Evolutionary conservation across 306 rosid genomes (phyloP).

Genomic region (Coriaria nepalensis): DNA sequence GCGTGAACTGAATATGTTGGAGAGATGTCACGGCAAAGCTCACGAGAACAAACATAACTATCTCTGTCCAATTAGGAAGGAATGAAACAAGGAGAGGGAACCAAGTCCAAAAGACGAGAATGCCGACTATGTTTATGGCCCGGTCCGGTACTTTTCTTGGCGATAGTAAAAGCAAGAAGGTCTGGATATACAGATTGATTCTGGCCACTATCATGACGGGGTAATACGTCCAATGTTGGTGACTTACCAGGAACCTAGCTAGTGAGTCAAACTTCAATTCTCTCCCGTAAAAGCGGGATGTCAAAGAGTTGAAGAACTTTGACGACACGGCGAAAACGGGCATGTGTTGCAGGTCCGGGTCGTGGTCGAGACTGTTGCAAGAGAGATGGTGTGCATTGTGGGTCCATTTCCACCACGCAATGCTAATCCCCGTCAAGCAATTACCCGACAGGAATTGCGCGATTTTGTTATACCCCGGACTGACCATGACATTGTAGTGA

Average conservation of each 20-base stretch:
- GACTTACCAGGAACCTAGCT: conserved; percentile 22
- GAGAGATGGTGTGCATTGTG: conserved; percentile 33
- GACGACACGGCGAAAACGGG: conserved; percentile 26
- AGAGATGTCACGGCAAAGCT: conserved; percentile 25
- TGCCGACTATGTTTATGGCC: conserved; percentile 19
- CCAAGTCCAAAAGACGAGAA: conserved; percentile 28
- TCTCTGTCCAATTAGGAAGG: conserved; percentile 22
- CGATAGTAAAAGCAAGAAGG: conserved; percentile 19
- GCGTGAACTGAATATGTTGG: conserved; percentile 33
- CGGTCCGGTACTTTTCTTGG: conserved; percentile 13
- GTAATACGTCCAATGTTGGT: conserved; percentile 27
- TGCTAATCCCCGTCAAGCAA: conserved; percentile 28
- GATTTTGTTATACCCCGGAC: conserved; percentile 11
- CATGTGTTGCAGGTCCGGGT: conserved; percentile 31
- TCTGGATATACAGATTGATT: conserved; percentile 23
- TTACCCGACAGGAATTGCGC: conserved; percentile 25
- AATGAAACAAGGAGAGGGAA: conserved; percentile 21
- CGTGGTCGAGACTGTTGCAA: conserved; percentile 27
- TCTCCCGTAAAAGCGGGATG: conserved; percentile 23
- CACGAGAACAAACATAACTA: conserved; percentile 19
- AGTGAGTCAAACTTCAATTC: conserved; percentile 15
- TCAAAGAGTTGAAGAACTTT: conserved; percentile 7
- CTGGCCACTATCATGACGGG: conserved; percentile 28
- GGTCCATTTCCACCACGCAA: conserved; percentile 44
- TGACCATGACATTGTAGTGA: conserved; percentile 22